These are phyloP conservation scores for Neopestalotiopsis clavispora DNA, from an alignment of 2,329 filamentous ascomycete species.

Conservation along the genomic window DNA sequence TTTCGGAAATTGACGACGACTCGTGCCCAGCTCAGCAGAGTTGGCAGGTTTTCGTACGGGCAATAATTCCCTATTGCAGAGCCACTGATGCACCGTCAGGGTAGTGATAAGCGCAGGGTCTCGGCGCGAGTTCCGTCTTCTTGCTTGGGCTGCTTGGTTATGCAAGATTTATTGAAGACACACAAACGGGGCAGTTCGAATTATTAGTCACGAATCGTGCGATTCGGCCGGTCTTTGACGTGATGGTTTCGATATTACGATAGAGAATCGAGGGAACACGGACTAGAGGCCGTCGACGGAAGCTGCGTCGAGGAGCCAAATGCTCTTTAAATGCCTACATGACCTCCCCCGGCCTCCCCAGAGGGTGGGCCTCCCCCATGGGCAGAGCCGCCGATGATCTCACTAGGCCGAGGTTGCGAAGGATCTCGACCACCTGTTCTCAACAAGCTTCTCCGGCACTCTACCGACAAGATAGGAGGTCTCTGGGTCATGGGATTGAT, in stretches of 20 bases:
- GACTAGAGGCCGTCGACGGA: constrained; percentile 7
- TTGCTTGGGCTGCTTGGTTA: background rate
- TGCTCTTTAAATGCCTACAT: constrained; percentile 16
- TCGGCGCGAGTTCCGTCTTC: background rate
- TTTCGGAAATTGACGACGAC: constrained; percentile 1
- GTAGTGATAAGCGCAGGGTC: background rate
- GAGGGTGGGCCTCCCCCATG: constrained; percentile 8
- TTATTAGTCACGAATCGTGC: constrained; percentile 4
- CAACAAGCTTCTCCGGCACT: background rate
- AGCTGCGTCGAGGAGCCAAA: background rate
- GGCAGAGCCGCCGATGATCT: constrained; percentile 13
- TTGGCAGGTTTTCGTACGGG: background rate
- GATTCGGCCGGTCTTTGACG: background rate
- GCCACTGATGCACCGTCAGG: background rate
- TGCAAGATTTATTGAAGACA: background rate
- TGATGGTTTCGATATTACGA: constrained; percentile 2
- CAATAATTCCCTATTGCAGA: background rate
- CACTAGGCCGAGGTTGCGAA: constrained; percentile 16
- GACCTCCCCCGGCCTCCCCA: constrained; percentile 9
- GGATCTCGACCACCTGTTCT: background rate
- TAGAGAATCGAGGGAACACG: constrained; percentile 6
- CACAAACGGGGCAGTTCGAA: background rate
- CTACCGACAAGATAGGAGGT: background rate
- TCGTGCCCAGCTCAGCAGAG: background rate
- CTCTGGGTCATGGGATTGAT: background rate